Base-by-base conservation (phyloP, 345 rosid genomes). In the Sisymbrium irio region DNA sequence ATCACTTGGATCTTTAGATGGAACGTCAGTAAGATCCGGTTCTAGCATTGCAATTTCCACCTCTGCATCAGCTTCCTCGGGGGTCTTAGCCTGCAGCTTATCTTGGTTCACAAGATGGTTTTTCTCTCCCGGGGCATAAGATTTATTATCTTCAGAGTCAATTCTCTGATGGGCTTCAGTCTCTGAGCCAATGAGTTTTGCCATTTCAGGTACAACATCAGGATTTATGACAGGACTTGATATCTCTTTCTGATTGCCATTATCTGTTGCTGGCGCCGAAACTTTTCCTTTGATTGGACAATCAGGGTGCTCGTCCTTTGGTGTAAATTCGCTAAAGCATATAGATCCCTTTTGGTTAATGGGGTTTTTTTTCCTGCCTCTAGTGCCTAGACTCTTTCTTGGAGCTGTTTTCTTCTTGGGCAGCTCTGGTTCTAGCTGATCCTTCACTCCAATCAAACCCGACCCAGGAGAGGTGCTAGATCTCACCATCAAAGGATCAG, bases 301-400 rank as follows among this genome's bases (percentile, higher is more conserved):
- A 56, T 30, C 74, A 69, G 47, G 65, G 53, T 62, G 50, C 64
- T 82, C 78, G 19, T 73, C 77, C 47, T 76, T 65, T 27, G 74
- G 66, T 63, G 78, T 64, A 79, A 67, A 22, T 62, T 80, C 80
- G 7, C 78, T 86, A 13, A 73, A 69, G 87, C 71, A 86, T 65
- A 90, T 80, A 17, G 95, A 82, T 58, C 94, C 86, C 81, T 87
- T 90, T 68, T 64, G 67, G 65, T 78, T 85, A 36, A 79, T 78
- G 68, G 77, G 32, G 33, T 62, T 76, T 58, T 53, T 76, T 50
- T 79, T 33, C 72, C 86, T 88, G 63, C 83, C 72, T 80, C 86
- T 78, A 28, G 87, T 74, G 70, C 92, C 90, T 74, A 85, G 77
- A 20, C 83, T 85, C 84, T 82, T 92, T 77, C 75, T 86, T 59